Evolutionary conservation across 805 yeast genomes (phyloP).

Genomic region (Limtongia smithiae): DNA sequence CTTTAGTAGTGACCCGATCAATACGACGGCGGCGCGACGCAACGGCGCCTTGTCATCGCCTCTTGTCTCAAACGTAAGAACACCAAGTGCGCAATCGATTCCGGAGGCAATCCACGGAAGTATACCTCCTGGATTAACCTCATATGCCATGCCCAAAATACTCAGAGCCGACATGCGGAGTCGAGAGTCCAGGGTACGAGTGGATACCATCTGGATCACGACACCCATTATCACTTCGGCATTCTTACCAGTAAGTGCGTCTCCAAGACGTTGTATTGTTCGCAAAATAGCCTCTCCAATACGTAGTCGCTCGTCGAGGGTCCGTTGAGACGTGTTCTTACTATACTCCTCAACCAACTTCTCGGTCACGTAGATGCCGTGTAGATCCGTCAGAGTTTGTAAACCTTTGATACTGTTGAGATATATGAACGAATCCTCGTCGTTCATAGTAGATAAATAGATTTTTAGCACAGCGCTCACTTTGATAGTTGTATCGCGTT

Average conservation of each 20-base stretch:
- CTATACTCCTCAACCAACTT: slow-evolving; percentile 41
- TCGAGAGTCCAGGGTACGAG: slow-evolving; percentile 46
- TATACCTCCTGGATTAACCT: slow-evolving; percentile 55
- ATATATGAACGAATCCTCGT: slow-evolving; percentile 83
- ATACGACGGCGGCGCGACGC: slow-evolving; percentile 71
- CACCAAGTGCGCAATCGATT: slow-evolving; percentile 74
- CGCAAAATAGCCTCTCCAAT: slow-evolving; percentile 77
- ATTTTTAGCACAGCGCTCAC: slow-evolving; percentile 55
- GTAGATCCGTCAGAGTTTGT: slow-evolving; percentile 52
- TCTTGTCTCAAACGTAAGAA: slow-evolving; percentile 57
- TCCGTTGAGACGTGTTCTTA: slow-evolving; percentile 33
- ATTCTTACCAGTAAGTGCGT: slow-evolving; percentile 46
- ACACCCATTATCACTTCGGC: slow-evolving; percentile 46
- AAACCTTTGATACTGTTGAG: slow-evolving; percentile 79
- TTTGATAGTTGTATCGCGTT: slow-evolving; percentile 48
- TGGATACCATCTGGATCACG: slow-evolving; percentile 38
- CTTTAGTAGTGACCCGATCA: slow-evolving; percentile 43
- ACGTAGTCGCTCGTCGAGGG: slow-evolving; percentile 65
- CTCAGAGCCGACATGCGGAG: slow-evolving; percentile 86
- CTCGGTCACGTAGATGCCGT: slow-evolving; percentile 41
- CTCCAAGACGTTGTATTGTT: slow-evolving; percentile 50
- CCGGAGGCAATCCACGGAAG: slow-evolving; percentile 49
- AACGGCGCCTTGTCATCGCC: slow-evolving; percentile 48
- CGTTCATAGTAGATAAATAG: slow-evolving; percentile 62
- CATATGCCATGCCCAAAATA: slow-evolving; percentile 67